These are phyloP conservation scores for Yarrowia deformans DNA, from an alignment of 805 yeast genomes.

Conservation along the genomic window DNA sequence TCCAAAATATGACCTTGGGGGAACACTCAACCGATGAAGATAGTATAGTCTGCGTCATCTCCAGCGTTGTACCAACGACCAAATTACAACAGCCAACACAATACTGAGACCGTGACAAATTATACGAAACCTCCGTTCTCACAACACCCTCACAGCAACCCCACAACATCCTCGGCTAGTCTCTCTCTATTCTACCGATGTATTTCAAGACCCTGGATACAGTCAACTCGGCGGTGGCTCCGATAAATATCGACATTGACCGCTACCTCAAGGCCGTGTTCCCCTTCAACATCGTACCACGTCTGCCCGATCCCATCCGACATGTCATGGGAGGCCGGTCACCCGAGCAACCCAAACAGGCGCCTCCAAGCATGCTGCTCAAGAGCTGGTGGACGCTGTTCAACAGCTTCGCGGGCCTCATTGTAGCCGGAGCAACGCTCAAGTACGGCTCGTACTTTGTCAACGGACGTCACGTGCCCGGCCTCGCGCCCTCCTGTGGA, in stretches of 20 bases:
- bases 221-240: constrained; percentile 4
- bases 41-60: no score
- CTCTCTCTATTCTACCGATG: neutral
- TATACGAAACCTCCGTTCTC: no score
- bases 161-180: neutral
- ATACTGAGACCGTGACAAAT: no score
- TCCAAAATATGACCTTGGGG: neutral
- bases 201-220: constrained; percentile 4
- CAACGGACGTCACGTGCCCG: constrained; percentile 44
- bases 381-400: constrained; percentile 37
- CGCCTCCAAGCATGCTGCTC: constrained; percentile 6
- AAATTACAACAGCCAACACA: no score
- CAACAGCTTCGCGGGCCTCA: constrained; percentile 48
- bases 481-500: constrained; percentile 54
- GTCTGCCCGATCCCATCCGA: constrained; percentile 16
- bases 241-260: constrained; percentile 16
- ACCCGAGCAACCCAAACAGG: constrained; percentile 6
- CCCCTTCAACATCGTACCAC: constrained; percentile 15
- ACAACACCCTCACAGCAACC: no score
- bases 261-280: constrained; percentile 9
- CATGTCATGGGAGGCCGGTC: constrained; percentile 22
- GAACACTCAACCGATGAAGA: no score
- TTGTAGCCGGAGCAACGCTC: constrained; percentile 44
- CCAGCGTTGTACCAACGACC: no score
- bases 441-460: constrained; percentile 45